These are phyloP conservation scores for Neofusicoccum cordaticola DNA, from an alignment of 2,329 filamentous ascomycete genomes.

Conservation along the genomic window DNA sequence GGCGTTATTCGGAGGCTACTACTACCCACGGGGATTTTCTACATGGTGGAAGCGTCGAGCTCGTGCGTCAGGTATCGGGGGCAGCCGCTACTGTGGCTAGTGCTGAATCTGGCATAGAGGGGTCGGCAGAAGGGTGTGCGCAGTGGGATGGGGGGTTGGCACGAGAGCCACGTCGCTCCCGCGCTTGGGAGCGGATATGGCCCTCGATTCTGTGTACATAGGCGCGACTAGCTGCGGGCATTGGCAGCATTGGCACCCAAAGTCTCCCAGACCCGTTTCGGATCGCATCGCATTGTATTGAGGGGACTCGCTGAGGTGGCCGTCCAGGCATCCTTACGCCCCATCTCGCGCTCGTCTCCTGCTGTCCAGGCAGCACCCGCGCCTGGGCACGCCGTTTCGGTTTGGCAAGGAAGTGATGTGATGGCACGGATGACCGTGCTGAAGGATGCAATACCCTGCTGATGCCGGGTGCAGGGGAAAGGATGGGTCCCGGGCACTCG, in stretches of 20 bases:
- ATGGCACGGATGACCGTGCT: not conserved
- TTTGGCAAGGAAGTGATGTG: slow-evolving; percentile 13
- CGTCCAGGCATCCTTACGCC: not conserved
- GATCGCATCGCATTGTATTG: not conserved
- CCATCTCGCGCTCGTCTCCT: not conserved
- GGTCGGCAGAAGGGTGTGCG: not conserved
- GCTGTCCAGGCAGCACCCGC: slow-evolving; percentile 7
- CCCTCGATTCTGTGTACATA: not conserved
- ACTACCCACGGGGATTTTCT: not conserved
- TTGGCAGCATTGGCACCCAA: not conserved
- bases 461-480: not conserved
- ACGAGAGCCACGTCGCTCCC: not conserved
- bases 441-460: slow-evolving; percentile 11
- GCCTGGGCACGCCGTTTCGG: slow-evolving; percentile 7
- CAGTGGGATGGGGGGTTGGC: slow-evolving; percentile 3
- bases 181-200: not conserved
- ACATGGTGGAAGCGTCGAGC: not conserved
- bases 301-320: not conserved
- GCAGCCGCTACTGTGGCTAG: slow-evolving; percentile 5
- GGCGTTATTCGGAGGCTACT: not conserved
- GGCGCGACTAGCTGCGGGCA: not conserved
- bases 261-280: not conserved
- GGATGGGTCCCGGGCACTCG: slow-evolving; percentile 5
- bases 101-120: not conserved
- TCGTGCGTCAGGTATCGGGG: slow-evolving; percentile 4